Percentiles rank a stretch among this genome's conserved stretches.
Conservation (phyloP, 106 monocot species). For the Dendrobium catenatum region DNA sequence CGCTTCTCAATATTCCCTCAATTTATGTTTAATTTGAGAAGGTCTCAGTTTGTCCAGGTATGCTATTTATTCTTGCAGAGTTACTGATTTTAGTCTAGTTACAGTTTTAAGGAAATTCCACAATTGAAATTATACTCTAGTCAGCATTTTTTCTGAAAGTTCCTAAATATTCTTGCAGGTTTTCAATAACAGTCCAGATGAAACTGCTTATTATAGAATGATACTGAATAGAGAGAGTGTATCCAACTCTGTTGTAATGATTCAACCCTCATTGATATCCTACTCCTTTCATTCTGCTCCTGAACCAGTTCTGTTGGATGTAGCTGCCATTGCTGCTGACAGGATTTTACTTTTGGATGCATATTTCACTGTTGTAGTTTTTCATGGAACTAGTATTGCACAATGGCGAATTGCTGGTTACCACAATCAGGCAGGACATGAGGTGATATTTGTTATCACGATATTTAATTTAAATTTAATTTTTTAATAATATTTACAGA, state of each 20-base stretch:
- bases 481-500: not conserved
- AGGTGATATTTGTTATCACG: slow-evolving; percentile 32
- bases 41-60: slow-evolving; percentile 99
- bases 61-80: not conserved
- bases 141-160: not conserved
- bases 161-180: slow-evolving; percentile 42
- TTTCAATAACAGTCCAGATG: slow-evolving; percentile 92
- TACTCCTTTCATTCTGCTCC: slow-evolving; percentile 81
- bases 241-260: slow-evolving; percentile 88
- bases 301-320: slow-evolving; percentile 81
- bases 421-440: slow-evolving; percentile 78
- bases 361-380: slow-evolving; percentile 87
- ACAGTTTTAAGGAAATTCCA: not conserved
- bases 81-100: not conserved
- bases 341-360: slow-evolving; percentile 85
- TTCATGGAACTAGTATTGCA: slow-evolving; percentile 86
- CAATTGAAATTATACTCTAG: slow-evolving; percentile 4
- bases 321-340: slow-evolving; percentile 78
- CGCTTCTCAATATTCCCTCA: slow-evolving; percentile 94
- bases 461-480: not conserved
- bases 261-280: slow-evolving; percentile 87
- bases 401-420: slow-evolving; percentile 96
- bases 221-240: slow-evolving; percentile 83
- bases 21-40: slow-evolving; percentile 85
- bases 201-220: slow-evolving; percentile 97